These are phyloP conservation scores for Cytospora mali DNA, from an alignment of 2,329 filamentous ascomycete genomes.

Conservation along the genomic window DNA sequence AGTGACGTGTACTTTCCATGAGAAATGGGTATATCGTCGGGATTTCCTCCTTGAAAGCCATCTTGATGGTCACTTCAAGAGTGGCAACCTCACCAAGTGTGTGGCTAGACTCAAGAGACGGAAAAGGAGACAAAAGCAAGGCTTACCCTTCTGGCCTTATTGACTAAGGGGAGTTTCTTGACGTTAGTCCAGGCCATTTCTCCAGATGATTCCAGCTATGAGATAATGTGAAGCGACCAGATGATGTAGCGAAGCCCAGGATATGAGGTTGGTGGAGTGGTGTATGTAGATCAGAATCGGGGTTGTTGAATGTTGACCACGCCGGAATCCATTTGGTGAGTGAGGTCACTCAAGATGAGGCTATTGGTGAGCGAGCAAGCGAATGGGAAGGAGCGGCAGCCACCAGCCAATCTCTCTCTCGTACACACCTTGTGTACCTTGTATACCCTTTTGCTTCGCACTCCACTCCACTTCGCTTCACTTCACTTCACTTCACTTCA, in stretches of 20 bases:
- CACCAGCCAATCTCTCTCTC: neutral
- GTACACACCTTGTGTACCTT: neutral
- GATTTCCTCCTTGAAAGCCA: too few species aligned
- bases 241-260: neutral
- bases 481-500: neutral
- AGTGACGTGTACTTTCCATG: conserved; percentile 21
- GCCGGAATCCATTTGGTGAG: neutral
- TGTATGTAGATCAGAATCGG: neutral
- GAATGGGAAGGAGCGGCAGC: conserved; percentile 15
- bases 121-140: neutral
- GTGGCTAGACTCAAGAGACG: neutral
- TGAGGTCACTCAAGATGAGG: neutral
- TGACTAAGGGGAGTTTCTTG: conserved; percentile 56
- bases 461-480: neutral
- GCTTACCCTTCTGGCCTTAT: conserved; percentile 61
- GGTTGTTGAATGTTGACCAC: neutral
- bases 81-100: neutral
- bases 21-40: neutral
- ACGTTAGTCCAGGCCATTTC: conserved; percentile 47
- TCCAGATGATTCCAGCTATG: neutral
- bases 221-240: neutral
- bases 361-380: conserved; percentile 2
- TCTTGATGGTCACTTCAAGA: neutral
- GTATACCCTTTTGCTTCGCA: conserved; percentile 17
- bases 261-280: neutral